Evolutionary conservation across 768 basidiomycete species (phyloP).

Genomic region (Termitomyces sp.): DNA sequence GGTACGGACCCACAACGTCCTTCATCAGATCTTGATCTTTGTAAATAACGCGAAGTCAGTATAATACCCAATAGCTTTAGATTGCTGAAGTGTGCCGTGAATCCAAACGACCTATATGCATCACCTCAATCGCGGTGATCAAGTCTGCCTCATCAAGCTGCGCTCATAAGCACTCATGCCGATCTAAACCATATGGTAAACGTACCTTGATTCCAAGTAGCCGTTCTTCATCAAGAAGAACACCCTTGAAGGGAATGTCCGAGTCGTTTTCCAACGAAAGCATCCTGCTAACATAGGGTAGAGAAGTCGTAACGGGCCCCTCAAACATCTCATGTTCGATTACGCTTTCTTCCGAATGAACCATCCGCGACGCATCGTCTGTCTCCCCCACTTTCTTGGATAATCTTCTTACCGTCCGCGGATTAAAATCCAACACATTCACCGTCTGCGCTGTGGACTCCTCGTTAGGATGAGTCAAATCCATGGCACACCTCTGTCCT

Average conservation of each 20-base stretch:
- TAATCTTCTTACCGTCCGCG: background rate
- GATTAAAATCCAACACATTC: slow-evolving; percentile 1
- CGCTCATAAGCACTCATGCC: background rate
- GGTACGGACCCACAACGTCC: too few species aligned
- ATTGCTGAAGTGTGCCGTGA: background rate
- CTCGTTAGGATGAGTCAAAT: background rate
- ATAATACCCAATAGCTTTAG: too few species aligned
- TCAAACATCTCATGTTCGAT: background rate
- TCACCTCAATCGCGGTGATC: background rate
- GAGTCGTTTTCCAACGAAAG: background rate
- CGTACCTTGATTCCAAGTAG: background rate
- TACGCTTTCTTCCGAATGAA: background rate
- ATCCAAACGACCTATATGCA: background rate
- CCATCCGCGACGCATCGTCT: background rate
- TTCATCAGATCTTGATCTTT: too few species aligned
- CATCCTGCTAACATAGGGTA: background rate
- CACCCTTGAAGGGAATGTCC: background rate
- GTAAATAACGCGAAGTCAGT: too few species aligned
- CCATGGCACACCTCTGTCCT: slow-evolving; percentile 1
- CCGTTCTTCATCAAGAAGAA: background rate
- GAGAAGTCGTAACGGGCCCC: background rate
- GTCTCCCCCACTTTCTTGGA: background rate
- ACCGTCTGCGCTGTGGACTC: background rate
- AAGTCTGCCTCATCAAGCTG: background rate
- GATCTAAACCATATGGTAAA: background rate